Conservation (phyloP, 2,329 filamentous ascomycete species). For the Colletotrichum sp. region DNA sequence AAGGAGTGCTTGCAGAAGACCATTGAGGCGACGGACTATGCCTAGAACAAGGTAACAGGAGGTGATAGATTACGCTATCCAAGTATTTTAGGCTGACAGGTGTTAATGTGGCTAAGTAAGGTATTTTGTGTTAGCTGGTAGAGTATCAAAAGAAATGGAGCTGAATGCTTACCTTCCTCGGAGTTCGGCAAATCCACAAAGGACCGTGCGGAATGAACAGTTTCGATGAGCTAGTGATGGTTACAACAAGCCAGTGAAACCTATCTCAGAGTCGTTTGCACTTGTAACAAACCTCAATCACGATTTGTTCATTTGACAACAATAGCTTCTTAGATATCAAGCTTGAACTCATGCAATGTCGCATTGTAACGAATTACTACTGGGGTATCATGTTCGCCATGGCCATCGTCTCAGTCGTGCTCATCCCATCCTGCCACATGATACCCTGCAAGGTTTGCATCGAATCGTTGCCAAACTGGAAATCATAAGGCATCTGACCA, state of each 20-base stretch:
- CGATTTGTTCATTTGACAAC: fast-evolving
- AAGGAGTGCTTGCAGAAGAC: no score
- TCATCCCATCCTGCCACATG: neutral
- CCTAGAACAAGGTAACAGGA: no score
- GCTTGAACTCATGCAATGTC: neutral
- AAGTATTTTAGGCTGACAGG: neutral
- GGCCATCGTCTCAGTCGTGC: neutral
- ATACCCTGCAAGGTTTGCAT: neutral
- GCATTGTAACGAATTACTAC: neutral
- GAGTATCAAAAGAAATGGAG: fast-evolving
- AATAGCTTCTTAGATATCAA: fast-evolving
- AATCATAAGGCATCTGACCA: neutral
- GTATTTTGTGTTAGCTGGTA: neutral
- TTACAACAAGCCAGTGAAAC: no score
- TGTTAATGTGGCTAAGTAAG: neutral
- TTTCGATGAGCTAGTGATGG: no score
- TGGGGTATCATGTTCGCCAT: neutral
- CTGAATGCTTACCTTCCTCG: neutral
- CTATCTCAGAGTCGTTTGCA: no score
- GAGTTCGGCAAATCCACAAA: fast-evolving
- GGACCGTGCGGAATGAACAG: neutral
- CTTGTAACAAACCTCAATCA: no score
- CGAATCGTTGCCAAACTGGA: neutral
- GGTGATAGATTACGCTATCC: neutral
- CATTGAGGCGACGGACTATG: no score